These are phyloP conservation scores for Chaetomium tenue DNA, from an alignment of 495 filamentous ascomycete species.

Conservation along the genomic window DNA sequence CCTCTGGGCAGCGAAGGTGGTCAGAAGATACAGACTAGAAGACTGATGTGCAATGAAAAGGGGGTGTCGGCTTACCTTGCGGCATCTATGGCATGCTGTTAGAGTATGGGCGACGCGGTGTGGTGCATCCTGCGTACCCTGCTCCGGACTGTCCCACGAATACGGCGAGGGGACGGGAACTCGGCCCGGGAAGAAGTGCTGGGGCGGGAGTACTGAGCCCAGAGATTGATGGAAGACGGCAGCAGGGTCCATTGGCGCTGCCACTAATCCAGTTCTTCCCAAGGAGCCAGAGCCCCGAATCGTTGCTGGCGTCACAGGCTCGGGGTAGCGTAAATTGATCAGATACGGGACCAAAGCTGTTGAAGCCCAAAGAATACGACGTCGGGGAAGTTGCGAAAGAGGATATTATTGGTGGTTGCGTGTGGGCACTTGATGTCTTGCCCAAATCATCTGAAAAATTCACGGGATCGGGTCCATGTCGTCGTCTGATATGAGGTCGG, in stretches of 20 bases:
- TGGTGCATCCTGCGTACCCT: slow-evolving; percentile 46
- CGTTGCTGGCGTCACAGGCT: not conserved
- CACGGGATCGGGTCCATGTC: not conserved
- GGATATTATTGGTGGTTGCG: not conserved
- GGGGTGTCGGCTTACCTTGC: slow-evolving; percentile 51
- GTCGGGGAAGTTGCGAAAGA: not conserved
- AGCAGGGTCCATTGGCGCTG: slow-evolving; percentile 48
- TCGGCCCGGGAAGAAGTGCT: slow-evolving; percentile 32
- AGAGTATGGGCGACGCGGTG: slow-evolving; percentile 75
- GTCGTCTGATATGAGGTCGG: not conserved
- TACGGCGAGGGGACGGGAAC: slow-evolving; percentile 34
- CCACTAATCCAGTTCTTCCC: not conserved
- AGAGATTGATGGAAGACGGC: slow-evolving; percentile 52
- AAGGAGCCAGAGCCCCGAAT: not conserved
- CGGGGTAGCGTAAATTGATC: not conserved
- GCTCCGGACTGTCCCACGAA: slow-evolving; percentile 24
- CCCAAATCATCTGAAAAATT: not conserved
- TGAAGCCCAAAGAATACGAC: not conserved
- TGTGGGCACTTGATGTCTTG: not conserved
- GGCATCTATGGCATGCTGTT: slow-evolving; percentile 67
- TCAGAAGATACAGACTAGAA: not conserved
- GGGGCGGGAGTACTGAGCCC: slow-evolving; percentile 45
- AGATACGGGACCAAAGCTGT: not conserved
- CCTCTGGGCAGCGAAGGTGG: slow-evolving; percentile 52
- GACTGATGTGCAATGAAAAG: no score